phyloP scores from a whole-genome alignment of 805 yeast species.

The Kodamaea leandrae region DNA sequence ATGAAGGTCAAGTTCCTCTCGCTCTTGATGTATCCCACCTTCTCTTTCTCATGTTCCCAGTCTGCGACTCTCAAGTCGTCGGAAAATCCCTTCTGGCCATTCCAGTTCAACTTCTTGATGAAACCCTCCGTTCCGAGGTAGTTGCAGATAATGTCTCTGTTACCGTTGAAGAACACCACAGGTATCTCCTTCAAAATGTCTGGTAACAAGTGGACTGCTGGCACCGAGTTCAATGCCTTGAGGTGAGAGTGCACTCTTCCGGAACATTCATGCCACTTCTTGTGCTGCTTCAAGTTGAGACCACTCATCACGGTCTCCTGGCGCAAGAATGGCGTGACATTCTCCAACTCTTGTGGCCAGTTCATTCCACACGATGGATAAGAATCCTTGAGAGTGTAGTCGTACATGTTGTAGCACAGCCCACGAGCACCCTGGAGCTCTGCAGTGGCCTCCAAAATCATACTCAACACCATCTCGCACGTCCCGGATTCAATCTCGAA shows the following conservation, averaged over 20 bases:
- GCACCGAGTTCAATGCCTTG: slow-evolving; percentile 50
- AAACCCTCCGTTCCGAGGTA: slow-evolving; percentile 68
- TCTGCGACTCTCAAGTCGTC: slow-evolving; percentile 26
- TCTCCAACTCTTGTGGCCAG: slow-evolving; percentile 74
- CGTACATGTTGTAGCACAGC: slow-evolving; percentile 81
- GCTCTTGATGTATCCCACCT: slow-evolving; percentile 38
- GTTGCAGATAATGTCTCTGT: slow-evolving; percentile 86
- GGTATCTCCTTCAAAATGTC: slow-evolving; percentile 55
- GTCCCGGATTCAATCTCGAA: slow-evolving; percentile 26
- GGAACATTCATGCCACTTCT: slow-evolving; percentile 78
- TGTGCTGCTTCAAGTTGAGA: slow-evolving; percentile 46
- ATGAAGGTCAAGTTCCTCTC: slow-evolving; percentile 77
- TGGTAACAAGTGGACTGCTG: slow-evolving; percentile 69
- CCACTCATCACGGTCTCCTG: slow-evolving; percentile 44
- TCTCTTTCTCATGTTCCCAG: slow-evolving; percentile 45
- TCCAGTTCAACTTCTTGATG: slow-evolving; percentile 66
- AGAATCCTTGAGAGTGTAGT: slow-evolving; percentile 63
- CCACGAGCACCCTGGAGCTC: slow-evolving; percentile 22
- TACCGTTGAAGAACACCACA: slow-evolving; percentile 79
- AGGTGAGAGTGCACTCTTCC: slow-evolving; percentile 52
- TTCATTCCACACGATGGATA: slow-evolving; percentile 87
- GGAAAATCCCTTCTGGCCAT: slow-evolving; percentile 49
- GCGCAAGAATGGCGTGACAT: slow-evolving; percentile 51
- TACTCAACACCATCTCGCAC: slow-evolving; percentile 50
- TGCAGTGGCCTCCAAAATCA: slow-evolving; percentile 28